Percentiles rank a stretch among this genome's conserved stretches.
These are phyloP conservation scores for Cajanus cajan DNA, from an alignment of 306 rosid species.

Conservation along the genomic window DNA sequence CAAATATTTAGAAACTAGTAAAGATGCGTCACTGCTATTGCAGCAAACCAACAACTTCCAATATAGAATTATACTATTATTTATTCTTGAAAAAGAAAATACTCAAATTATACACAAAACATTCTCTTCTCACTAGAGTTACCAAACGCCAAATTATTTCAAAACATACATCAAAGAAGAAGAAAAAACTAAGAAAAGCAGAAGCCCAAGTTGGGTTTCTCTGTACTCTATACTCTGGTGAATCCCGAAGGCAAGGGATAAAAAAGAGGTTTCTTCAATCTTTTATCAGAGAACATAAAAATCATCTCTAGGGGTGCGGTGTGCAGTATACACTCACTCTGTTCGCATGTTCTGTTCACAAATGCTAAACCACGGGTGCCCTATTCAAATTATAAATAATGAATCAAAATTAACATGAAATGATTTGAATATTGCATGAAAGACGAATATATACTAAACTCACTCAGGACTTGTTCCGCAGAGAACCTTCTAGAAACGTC, in stretches of 20 bases:
- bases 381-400: slow-evolving; percentile 31
- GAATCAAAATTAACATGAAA: not conserved
- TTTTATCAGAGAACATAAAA: not conserved
- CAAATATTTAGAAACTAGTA: too few species aligned
- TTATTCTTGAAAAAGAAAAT: not conserved
- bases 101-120: not conserved
- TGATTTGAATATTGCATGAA: not conserved
- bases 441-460: not conserved
- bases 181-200: not conserved
- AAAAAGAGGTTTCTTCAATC: not conserved
- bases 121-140: not conserved
- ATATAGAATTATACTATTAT: not conserved
- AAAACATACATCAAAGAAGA: not conserved
- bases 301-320: not conserved
- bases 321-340: not conserved
- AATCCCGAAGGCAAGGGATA: not conserved
- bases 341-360: slow-evolving; percentile 26
- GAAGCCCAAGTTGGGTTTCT: not conserved
- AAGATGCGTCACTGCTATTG: not conserved
- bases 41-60: not conserved
- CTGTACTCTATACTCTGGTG: not conserved
- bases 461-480: slow-evolving; percentile 66
- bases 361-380: slow-evolving; percentile 62
- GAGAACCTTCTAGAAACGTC: slow-evolving; percentile 65
- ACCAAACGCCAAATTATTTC: not conserved